Base-by-base conservation (phyloP, 257 asterid species). In the Vinca minor region DNA sequence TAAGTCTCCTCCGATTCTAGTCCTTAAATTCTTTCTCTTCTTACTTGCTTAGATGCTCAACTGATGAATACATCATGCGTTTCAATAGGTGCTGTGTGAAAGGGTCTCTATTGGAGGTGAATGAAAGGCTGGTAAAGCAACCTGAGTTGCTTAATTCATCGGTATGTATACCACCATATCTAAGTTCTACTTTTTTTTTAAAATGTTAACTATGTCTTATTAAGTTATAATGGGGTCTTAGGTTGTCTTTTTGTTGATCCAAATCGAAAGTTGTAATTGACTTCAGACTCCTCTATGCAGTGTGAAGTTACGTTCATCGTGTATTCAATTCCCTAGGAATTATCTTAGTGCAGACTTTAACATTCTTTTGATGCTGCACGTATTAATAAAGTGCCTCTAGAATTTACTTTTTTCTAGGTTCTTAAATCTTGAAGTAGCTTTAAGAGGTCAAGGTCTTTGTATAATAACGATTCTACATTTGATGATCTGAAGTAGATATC, bases 21-120 rank as follows among this genome's bases (percentile, higher is more conserved):
- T 32, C 39, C n/a, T 11, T 53, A n/a, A 7, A 17, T 14, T 54
- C 26, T 57, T 28, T 44, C 59, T 12, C 62, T 58, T 46, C 63
- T 53, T 60, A 47, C 57, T 62, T 63, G 11, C 57, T 38, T n/a
- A 32, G 39, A 38, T 70, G 52, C 44, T 42, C 25, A 14, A 46
- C 38, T 15, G 60, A 47, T 59, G 29, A 50, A 62, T 45, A 2
- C 48, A 21, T 63, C 55, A 15, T 20, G 34, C 46, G 25, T 64
- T 65, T 44, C 69, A 58, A 71, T 84, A 89, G 98, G 76, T 89
- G 98, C 70, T 89, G 96, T 63, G 88, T 89, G 21, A 92, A 89
- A 71, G 98, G 98, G 63, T 89, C 95, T 26, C 74, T 92, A n/a
- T 72, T 92, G 78, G 96, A 92, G 82, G 96, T 92, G 67, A 92